phyloP scores from a whole-genome alignment of 2,329 filamentous ascomycete species.

The Alternaria dauci region DNA sequence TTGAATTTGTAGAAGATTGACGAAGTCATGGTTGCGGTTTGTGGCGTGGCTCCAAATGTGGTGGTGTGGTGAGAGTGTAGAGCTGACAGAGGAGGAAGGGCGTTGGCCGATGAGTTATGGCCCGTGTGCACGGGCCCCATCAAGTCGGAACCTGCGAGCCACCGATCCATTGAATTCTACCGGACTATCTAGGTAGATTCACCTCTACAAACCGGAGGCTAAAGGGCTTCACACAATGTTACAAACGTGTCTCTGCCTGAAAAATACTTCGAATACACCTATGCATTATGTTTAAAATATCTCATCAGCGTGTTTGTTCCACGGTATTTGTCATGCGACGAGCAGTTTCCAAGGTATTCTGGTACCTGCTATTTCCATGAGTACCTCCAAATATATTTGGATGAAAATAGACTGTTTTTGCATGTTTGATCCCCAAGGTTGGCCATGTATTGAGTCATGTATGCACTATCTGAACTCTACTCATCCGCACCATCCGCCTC shows the following conservation, averaged over 20 bases:
- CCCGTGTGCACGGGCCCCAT: conserved; percentile 3
- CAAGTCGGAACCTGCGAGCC: not conserved
- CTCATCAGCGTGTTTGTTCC: not conserved
- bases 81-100: conserved; percentile 9
- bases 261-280: not conserved
- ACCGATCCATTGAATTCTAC: not conserved
- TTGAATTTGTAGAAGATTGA: conserved; percentile 99
- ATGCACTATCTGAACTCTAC: conserved; percentile 4
- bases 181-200: too few species aligned
- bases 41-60: conserved; percentile 12
- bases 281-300: not conserved
- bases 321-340: not conserved
- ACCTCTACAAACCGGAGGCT: not conserved
- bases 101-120: not conserved
- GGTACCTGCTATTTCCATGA: not conserved
- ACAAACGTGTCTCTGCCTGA: not conserved
- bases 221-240: not conserved
- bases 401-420: not conserved
- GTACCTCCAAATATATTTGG: not conserved
- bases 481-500: conserved; percentile 39
- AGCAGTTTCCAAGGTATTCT: not conserved
- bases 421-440: not conserved
- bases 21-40: conserved; percentile 76
- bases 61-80: conserved; percentile 18
- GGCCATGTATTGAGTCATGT: not conserved